Conservation (phyloP, 495 filamentous ascomycete species). For the Aspergillus haitiensis region DNA sequence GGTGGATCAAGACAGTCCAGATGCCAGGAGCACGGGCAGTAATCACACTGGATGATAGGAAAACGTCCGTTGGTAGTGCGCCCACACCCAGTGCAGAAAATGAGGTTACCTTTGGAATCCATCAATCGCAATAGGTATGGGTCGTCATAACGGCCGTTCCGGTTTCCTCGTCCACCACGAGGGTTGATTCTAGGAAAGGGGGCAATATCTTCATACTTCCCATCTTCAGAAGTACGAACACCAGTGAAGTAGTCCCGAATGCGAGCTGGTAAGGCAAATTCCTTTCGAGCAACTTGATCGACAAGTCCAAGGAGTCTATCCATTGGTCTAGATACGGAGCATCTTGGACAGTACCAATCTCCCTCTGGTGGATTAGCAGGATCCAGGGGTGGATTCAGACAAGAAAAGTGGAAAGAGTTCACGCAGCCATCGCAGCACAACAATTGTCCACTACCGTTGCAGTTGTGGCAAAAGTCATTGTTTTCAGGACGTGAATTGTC, state of each 20-base stretch:
- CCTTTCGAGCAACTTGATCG: slow-evolving; percentile 62
- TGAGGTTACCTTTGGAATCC: slow-evolving; percentile 25
- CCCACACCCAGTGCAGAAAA: slow-evolving; percentile 69
- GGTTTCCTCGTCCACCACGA: slow-evolving; percentile 22
- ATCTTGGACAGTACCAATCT: slow-evolving; percentile 83
- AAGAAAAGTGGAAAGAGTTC: slow-evolving; percentile 82
- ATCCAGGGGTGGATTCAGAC: slow-evolving; percentile 75
- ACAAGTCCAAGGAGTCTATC: slow-evolving; percentile 57
- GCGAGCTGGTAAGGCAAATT: slow-evolving; percentile 68
- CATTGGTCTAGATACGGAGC: slow-evolving; percentile 59
- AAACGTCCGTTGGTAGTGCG: slow-evolving; percentile 54
- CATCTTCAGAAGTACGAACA: slow-evolving; percentile 69
- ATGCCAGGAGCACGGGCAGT: slow-evolving; percentile 80
- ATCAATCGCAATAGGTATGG: slow-evolving; percentile 22
- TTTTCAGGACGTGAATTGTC: slow-evolving; percentile 57
- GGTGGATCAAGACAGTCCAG: slow-evolving; percentile 89
- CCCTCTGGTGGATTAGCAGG: slow-evolving; percentile 62
- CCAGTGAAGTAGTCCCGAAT: slow-evolving; percentile 73
- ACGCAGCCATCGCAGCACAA: slow-evolving; percentile 92
- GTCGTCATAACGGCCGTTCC: slow-evolving; percentile 34
- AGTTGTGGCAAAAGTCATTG: slow-evolving; percentile 82
- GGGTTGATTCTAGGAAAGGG: slow-evolving; percentile 32
- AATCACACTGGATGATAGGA: slow-evolving; percentile 77
- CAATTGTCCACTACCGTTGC: slow-evolving; percentile 76
- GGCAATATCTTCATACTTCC: slow-evolving; percentile 71